Base-by-base conservation (phyloP, 2,329 filamentous ascomycete genomes). In the Mycosphaerelloides madeirae region DNA sequence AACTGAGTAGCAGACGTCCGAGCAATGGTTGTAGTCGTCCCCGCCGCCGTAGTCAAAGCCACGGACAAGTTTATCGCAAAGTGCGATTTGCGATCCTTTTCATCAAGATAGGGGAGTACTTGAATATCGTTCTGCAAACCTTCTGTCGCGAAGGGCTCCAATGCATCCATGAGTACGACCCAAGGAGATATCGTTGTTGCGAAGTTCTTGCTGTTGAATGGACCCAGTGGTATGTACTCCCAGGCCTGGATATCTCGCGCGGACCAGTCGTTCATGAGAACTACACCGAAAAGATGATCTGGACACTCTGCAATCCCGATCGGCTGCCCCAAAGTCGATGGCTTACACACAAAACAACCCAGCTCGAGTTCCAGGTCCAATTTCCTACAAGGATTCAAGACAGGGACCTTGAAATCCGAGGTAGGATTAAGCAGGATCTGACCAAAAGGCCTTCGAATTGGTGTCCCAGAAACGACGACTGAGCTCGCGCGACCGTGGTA, bases 221-320 rank as follows among this genome's bases (percentile, higher is more conserved):
- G 87, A 0, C 87, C 87, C 3, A 55, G 69, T 0, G 87, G 87
- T 7, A 90, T 76, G 55, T 90, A 90, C 65, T 94, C 87, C 85
- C 85, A 93, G 0, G 78, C 77, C 62, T 94, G 87, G 38, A 93
- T 83, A 56, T 93, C 87, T 51, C 87, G 73, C 3, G 87, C 87
- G 43, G 83, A 87, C 87, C 87, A 94, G 66, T 94, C 87, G 56
- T 94, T 94, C 74, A 94, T 78, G 45, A 94, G 67, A 0, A 93
- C 87, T 19, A 87, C 74, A 12, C 87, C 87, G 59, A 93, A 93
- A 20, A 94, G 74, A 57, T 81, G 75, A 14, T 86, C 77, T 41
- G 83, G 80, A 0, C 87, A 87, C 34, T 83, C 69, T 2, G 70
- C 67, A 16, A 90, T 76, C 1, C 72, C 66, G 15, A 93, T 74